These are phyloP conservation scores for Cicer judaicum DNA, from an alignment of 306 rosid genomes.

Conservation along the genomic window DNA sequence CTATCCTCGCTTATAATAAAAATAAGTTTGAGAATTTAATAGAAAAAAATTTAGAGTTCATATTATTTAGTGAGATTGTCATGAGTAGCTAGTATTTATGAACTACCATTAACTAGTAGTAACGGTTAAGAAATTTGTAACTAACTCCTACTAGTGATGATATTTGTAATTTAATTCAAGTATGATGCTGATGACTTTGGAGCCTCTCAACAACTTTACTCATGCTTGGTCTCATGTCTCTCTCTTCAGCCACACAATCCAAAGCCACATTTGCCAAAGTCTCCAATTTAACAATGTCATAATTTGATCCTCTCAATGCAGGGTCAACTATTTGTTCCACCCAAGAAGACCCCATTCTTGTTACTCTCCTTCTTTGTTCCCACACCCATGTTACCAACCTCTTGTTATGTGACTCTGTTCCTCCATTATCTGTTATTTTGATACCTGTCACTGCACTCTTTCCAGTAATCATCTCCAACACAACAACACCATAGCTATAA, in stretches of 20 bases:
- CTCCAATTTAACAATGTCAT: conserved; percentile 18
- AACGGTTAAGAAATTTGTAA: too few species aligned
- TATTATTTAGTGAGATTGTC: too few species aligned
- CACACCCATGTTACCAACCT: conserved; percentile 44
- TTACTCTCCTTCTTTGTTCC: conserved; percentile 30
- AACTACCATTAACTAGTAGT: too few species aligned
- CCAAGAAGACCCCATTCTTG: conserved; percentile 37
- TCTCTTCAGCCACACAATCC: conserved; percentile 42
- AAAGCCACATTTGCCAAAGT: conserved; percentile 32
- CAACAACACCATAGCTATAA: conserved; percentile 44
- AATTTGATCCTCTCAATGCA: conserved; percentile 20
- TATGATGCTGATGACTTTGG: background rate
- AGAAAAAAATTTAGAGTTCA: too few species aligned
- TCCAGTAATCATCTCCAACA: conserved; percentile 40
- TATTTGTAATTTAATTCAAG: background rate
- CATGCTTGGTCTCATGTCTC: conserved; percentile 37
- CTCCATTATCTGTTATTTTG: background rate
- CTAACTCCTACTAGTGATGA: too few species aligned
- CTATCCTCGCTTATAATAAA: too few species aligned
- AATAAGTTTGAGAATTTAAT: too few species aligned
- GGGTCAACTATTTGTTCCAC: conserved; percentile 39
- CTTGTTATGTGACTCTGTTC: background rate
- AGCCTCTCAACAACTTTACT: conserved; percentile 40
- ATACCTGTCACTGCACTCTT: conserved; percentile 31
- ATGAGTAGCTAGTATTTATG: too few species aligned